Conservation (phyloP, 805 yeast genomes). For the Torulaspora delbrueckii region DNA sequence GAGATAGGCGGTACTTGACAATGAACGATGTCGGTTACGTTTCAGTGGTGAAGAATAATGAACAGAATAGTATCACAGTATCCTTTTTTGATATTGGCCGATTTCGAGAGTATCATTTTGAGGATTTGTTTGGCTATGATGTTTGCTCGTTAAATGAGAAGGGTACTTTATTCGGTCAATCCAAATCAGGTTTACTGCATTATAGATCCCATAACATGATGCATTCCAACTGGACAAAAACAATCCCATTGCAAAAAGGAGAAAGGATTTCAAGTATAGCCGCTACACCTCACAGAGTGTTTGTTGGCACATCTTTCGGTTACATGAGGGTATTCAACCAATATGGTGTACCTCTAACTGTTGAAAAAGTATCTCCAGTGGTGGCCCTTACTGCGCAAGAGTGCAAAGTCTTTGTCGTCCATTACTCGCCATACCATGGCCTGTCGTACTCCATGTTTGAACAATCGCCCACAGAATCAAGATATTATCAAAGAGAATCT, state of each 20-base stretch:
- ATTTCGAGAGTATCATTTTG: conserved; percentile 79
- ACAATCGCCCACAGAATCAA: conserved; percentile 23
- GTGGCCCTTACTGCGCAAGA: conserved; percentile 64
- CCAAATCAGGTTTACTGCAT: conserved; percentile 45
- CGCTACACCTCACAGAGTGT: conserved; percentile 53
- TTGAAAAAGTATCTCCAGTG: conserved; percentile 69
- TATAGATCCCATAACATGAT: conserved; percentile 66
- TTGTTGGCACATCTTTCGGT: conserved; percentile 74
- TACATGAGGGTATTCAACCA: conserved; percentile 64
- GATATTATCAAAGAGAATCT: conserved; percentile 42
- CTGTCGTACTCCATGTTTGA: conserved; percentile 30
- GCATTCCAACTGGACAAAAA: conserved; percentile 66
- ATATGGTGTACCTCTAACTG: conserved; percentile 65
- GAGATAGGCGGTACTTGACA: conserved; percentile 67
- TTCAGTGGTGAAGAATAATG: conserved; percentile 62
- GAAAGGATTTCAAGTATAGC: conserved; percentile 69
- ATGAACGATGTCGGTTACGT: conserved; percentile 79
- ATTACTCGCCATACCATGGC: conserved; percentile 32
- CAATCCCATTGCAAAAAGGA: conserved; percentile 44
- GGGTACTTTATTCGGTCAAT: conserved; percentile 60
- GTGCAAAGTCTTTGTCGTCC: conserved; percentile 51
- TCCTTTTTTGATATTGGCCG: conserved; percentile 76
- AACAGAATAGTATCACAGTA: conserved; percentile 70
- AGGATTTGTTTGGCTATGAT: conserved; percentile 67
- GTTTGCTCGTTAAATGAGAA: conserved; percentile 64